Evolutionary conservation across 306 rosid species (phyloP).

Genomic region (Prunus kanzakura): DNA sequence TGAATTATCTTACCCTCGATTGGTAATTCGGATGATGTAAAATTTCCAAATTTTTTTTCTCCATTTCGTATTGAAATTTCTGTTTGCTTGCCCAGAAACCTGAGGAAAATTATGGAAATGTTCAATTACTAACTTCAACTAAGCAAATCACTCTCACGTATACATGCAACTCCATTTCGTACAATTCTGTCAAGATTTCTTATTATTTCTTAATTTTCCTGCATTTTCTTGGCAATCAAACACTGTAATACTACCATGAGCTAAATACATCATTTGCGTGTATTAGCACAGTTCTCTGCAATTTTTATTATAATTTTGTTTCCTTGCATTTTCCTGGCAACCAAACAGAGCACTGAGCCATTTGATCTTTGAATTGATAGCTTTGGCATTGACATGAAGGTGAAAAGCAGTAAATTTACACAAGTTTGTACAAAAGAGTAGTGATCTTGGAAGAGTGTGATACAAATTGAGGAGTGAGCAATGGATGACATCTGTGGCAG

Average conservation of each 20-base stretch:
- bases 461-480: neutral
- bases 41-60: neutral
- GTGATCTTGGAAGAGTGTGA: neutral
- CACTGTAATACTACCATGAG: neutral
- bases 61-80: neutral
- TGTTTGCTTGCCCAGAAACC: neutral
- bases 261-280: neutral
- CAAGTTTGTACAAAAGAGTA: neutral
- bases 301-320: neutral
- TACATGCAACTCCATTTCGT: neutral
- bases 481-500: constrained; percentile 60
- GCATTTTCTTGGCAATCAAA: neutral
- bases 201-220: neutral
- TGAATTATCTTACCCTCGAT: neutral
- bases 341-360: neutral
- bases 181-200: neutral
- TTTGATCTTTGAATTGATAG: constrained; percentile 3
- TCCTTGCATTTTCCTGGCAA: neutral
- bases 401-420: neutral
- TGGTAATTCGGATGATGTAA: neutral
- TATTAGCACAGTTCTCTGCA: neutral
- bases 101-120: neutral
- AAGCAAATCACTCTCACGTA: neutral
- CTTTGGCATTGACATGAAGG: neutral
- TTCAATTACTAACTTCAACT: neutral